Percentiles rank a stretch among this genome's conserved stretches.
Conservation (phyloP, 495 filamentous ascomycete species). For the Umbilicaria muhlenbergii region DNA sequence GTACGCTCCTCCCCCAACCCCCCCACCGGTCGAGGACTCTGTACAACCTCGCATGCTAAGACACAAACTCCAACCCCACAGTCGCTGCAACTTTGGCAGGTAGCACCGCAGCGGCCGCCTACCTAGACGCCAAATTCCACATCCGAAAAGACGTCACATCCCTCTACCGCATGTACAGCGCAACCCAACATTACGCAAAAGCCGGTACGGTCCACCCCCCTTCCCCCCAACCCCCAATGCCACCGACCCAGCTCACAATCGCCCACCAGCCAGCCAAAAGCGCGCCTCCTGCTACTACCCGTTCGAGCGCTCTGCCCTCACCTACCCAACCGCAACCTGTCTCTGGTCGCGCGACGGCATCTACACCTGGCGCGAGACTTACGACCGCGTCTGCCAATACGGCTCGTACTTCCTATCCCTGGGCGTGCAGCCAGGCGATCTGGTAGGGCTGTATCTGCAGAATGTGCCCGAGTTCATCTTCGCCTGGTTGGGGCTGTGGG, state of each 20-base stretch:
- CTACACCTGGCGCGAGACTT: slow-evolving; percentile 47
- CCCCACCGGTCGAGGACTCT: too few relatives aligned
- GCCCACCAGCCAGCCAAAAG: slow-evolving; percentile 26
- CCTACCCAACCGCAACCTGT: slow-evolving; percentile 31
- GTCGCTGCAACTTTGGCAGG: slow-evolving; percentile 32
- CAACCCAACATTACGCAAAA: slow-evolving; percentile 22
- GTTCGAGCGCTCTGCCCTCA: slow-evolving; percentile 38
- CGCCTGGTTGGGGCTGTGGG: slow-evolving; percentile 43
- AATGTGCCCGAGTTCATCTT: slow-evolving; percentile 57
- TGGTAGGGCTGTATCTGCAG: slow-evolving; percentile 53
- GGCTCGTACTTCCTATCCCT: slow-evolving; percentile 45
- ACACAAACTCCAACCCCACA: slow-evolving; percentile 13
- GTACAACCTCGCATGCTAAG: not conserved
- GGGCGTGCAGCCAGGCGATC: slow-evolving; percentile 46
- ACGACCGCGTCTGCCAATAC: slow-evolving; percentile 41
- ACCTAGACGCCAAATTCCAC: slow-evolving; percentile 57
- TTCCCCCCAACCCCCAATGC: slow-evolving; percentile 2
- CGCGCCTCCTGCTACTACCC: slow-evolving; percentile 47
- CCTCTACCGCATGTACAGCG: slow-evolving; percentile 17
- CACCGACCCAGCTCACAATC: not conserved
- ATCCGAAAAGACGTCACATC: slow-evolving; percentile 40
- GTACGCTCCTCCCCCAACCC: not conserved
- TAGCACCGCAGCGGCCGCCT: slow-evolving; percentile 33
- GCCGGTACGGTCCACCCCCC: slow-evolving; percentile 15
- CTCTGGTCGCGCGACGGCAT: slow-evolving; percentile 51